Conservation (phyloP, 371 early-diverging fungal genomes). For the Mucor circinelloides region DNA sequence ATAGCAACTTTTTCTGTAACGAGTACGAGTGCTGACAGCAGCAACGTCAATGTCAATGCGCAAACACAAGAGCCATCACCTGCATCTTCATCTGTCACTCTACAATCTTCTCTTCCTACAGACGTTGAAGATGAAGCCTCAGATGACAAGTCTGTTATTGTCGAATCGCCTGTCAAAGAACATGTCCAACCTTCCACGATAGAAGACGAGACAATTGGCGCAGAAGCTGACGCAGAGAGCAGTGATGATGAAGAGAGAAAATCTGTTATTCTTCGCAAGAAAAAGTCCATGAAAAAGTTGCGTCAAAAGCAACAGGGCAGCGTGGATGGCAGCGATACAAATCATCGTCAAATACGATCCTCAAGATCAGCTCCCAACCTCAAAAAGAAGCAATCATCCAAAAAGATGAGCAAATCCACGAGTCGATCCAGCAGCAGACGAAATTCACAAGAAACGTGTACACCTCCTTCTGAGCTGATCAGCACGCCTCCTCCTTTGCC, state of each 20-base stretch:
- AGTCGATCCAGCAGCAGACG: constrained; percentile 15
- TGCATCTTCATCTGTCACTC: constrained; percentile 1
- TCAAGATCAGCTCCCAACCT: constrained; percentile 37
- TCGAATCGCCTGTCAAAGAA: neutral
- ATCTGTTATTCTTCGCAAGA: constrained; percentile 2
- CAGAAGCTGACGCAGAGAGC: constrained; percentile 15
- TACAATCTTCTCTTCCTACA: neutral
- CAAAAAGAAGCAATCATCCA: constrained; percentile 34
- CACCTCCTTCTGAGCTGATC: constrained; percentile 10
- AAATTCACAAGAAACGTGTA: constrained; percentile 16
- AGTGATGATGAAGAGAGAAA: constrained; percentile 18
- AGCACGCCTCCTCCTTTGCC: constrained; percentile 15
- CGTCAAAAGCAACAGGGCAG: constrained; percentile 6
- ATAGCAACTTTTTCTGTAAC: neutral
- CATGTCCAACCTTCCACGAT: neutral
- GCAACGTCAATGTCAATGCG: neutral
- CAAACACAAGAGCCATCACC: constrained; percentile 3
- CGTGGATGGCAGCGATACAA: too few relatives aligned
- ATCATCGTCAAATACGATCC: constrained; percentile 20
- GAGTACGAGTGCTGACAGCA: constrained; percentile 5
- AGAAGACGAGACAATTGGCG: neutral
- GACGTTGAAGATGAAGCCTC: neutral
- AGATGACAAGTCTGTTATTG: neutral
- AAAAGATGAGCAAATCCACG: constrained; percentile 9
- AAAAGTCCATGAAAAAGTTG: constrained; percentile 10